These are phyloP conservation scores for Agaricus bisporus DNA, from an alignment of 768 basidiomycete species.

Conservation along the genomic window DNA sequence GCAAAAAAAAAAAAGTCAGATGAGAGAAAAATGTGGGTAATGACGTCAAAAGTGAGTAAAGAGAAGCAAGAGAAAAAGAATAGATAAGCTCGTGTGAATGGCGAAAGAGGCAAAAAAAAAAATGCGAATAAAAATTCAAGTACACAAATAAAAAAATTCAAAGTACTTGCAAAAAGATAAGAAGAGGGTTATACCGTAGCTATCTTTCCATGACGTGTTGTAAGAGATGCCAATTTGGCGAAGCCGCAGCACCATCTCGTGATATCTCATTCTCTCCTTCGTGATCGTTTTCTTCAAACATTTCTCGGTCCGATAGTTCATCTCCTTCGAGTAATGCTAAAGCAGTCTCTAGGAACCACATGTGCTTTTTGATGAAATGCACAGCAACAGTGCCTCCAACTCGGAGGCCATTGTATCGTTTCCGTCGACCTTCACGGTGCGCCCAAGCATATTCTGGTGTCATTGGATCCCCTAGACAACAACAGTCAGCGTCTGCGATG, in stretches of 20 bases:
- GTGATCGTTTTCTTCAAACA: conserved; percentile 1
- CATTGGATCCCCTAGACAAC: conserved; percentile 43
- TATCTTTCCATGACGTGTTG: neutral
- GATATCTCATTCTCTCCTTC: neutral
- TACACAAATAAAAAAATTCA: too few relatives aligned
- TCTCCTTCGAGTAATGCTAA: conserved; percentile 80
- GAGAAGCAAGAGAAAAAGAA: too few relatives aligned
- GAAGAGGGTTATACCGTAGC: neutral
- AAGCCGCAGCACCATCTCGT: neutral
- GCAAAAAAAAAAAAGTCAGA: too few relatives aligned
- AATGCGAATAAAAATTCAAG: too few relatives aligned
- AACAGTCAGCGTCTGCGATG: conserved; percentile 2
- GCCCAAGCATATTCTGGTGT: conserved; percentile 64
- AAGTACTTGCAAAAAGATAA: neutral
- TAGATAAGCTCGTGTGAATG: too few relatives aligned
- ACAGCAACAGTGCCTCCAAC: conserved; percentile 93
- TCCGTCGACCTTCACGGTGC: conserved; percentile 63
- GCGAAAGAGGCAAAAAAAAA: too few relatives aligned
- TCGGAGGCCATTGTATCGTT: conserved; percentile 58
- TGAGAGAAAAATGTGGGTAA: too few relatives aligned
- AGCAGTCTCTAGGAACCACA: conserved; percentile 95
- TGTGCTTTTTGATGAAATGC: conserved; percentile 95
- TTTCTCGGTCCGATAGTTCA: conserved; percentile 55
- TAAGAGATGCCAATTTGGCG: neutral
- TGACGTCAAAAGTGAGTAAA: too few relatives aligned